phyloP scores from a whole-genome alignment of 495 filamentous ascomycete species.

The Cudoniella acicularis region DNA sequence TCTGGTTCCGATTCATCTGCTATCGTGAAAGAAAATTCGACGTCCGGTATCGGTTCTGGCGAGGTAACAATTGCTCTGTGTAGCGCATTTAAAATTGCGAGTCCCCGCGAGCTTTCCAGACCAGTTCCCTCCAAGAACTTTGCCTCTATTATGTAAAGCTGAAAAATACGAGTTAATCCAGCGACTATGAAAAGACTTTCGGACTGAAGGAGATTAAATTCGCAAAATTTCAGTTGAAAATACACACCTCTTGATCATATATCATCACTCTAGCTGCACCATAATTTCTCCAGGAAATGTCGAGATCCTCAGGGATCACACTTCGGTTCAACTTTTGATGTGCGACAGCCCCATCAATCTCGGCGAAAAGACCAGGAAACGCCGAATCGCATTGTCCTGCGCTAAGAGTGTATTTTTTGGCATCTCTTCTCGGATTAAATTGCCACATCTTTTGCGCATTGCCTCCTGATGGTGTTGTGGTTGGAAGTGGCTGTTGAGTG shows the following conservation, averaged over 20 bases:
- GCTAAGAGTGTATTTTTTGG: too few species aligned
- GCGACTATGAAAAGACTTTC: too few species aligned
- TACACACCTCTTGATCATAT: constrained; percentile 35
- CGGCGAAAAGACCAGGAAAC: constrained; percentile 46
- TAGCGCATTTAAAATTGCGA: background rate
- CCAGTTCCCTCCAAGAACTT: background rate
- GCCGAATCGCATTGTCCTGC: constrained; percentile 41
- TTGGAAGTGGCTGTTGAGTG: too few species aligned
- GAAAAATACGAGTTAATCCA: background rate
- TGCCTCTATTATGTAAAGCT: background rate
- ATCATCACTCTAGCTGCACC: constrained; percentile 41
- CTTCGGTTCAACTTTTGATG: constrained; percentile 21
- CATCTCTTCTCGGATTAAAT: too few species aligned
- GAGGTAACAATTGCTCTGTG: constrained; percentile 39
- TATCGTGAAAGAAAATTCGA: constrained; percentile 59
- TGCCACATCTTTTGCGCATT: too few species aligned
- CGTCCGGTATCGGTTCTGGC: constrained; percentile 45
- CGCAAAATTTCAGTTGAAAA: too few species aligned
- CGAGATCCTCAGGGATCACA: constrained; percentile 33
- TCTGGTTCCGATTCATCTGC: constrained; percentile 42
- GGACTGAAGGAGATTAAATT: too few species aligned
- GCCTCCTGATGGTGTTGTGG: too few species aligned
- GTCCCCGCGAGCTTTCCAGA: background rate
- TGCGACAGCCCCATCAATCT: constrained; percentile 34
- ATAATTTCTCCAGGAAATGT: constrained; percentile 29